Evolutionary conservation across 2,329 filamentous ascomycete species (phyloP), one percentile per base, ranked within the genome.

Genomic region (Zymoseptoria ardabiliae): DNA sequence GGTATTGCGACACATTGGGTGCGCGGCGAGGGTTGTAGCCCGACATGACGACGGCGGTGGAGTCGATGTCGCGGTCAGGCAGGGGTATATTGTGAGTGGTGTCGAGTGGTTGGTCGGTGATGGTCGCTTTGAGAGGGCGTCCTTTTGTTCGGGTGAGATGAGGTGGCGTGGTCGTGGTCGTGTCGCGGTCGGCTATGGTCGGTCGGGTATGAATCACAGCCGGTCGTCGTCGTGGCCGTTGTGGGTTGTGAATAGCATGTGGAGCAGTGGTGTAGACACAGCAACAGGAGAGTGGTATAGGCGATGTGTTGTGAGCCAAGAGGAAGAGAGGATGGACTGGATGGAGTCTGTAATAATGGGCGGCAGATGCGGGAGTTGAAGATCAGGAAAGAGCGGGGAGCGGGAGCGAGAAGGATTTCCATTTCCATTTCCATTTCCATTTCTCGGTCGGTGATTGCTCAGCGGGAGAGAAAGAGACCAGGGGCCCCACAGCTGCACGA

Each of bases 1-100:
- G 82, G 78, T 94, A 96, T 71, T 91, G 88, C 71, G 91, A 91
- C 76, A 96, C 89, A 75, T 96, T 96, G 71, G 90, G 88, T 68
- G 84, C 89, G 72, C 88, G 86, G 63, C 90, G 88, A 9, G 21
- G 21, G 76, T 82, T 86, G 82, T 85, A 91, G 73, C 80, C 82
- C 73, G 89, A 85, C 88, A 91, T 91, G 59, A 30, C 56, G 53
- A 53, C 23, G 45, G 58, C n/a, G 8, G 53, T 50, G 54, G 21
- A 5, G 2, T 13, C 6, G 50, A n/a, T 53, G 50, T n/a, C 22
- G 50, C 23, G 17, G 21, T 53, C 21, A 19, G 41, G 21, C 19
- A 50, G 21, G 6, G 19, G 17, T n/a, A 11, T 41, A 13, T 2
- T 19, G 13, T 41, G 53, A 21, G 53, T 55, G 17, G 28, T 41